phyloP scores from a whole-genome alignment of 1,284 basidiomycete species.

The Ceratobasidium sp. region DNA sequence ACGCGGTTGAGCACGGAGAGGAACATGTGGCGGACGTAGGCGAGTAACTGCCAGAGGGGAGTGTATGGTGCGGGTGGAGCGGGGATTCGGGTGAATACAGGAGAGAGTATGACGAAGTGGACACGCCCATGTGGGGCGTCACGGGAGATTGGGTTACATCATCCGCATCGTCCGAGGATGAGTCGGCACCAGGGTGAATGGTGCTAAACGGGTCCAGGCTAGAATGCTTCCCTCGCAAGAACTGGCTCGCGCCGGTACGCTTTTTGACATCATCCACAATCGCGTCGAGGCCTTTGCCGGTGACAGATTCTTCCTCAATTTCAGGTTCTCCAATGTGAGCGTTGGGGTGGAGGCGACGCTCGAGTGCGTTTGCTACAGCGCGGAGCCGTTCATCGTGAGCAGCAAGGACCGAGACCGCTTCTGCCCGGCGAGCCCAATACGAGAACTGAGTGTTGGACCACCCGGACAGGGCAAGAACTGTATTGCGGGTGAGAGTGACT shows the following conservation, averaged over 20 bases:
- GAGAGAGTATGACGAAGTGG: conserved; percentile 32
- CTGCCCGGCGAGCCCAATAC: conserved; percentile 65
- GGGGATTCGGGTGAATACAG: conserved; percentile 38
- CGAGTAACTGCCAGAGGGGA: conserved; percentile 28
- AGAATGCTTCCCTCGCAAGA: conserved; percentile 66
- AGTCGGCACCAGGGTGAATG: conserved; percentile 52
- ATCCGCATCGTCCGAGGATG: conserved; percentile 40
- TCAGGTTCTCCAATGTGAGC: conserved; percentile 48
- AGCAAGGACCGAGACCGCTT: conserved; percentile 63
- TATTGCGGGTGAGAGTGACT: conserved; percentile 63
- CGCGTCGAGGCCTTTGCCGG: conserved; percentile 63
- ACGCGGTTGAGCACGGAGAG: conserved; percentile 34
- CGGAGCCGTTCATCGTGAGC: conserved; percentile 59
- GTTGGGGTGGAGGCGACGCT: conserved; percentile 57
- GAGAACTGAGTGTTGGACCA: conserved; percentile 68
- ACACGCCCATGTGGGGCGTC: conserved; percentile 37
- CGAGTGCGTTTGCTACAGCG: conserved; percentile 60
- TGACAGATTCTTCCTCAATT: conserved; percentile 47
- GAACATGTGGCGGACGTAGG: conserved; percentile 31
- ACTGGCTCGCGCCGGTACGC: conserved; percentile 62
- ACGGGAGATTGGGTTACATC: conserved; percentile 41
- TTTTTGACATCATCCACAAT: conserved; percentile 66
- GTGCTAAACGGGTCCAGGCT: conserved; percentile 64
- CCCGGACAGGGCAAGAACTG: conserved; percentile 63
- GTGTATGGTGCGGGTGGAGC: conserved; percentile 33